Base-by-base conservation (phyloP, 2,329 filamentous ascomycete genomes). In the Scytalidium lignicola region DNA sequence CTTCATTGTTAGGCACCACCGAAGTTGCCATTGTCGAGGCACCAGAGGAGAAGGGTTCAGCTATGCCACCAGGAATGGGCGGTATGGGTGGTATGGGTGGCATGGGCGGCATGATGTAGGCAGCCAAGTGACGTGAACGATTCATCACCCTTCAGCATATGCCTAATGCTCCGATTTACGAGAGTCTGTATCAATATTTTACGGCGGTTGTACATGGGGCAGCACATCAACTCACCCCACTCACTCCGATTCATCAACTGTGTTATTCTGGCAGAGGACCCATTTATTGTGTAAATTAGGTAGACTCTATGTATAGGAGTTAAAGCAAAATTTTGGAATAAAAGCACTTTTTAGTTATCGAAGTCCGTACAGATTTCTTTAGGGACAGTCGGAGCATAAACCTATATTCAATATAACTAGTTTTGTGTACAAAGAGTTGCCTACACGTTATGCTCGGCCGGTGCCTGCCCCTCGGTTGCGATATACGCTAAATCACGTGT, bases 11-110 rank as follows among this genome's bases (percentile, higher is more conserved):
- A 54, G 93, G 93, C 68, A 99, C 93, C 58, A 99, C 93, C 53
- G 93, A 99, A 76, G 93, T 97, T 50, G 91, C 93, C 59, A 96
- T 99, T 57, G 91, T 96, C 46, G 93, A 99, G 70, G 93, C 92
- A 47, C 92, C 97, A 71, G 91, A 96, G 71, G 96, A 96, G 86
- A 80, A 82, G 62, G 74, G 78, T 53, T 73, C 76, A 55, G 69
- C 73, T 56, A 82, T 82, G 43, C 83, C 80, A 55, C 83, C 83
- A 79, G 82, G 81, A 58, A 88, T 88, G 84, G 76, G 76, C 20
- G 75, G 75, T 43, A 78, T 82, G 79, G 78, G 77, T 9, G 77
- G 78, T 44, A 64, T 64, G 61, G 61, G 59, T 55, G 57, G 54
- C 15, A 60, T 59, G 55, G 60, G 60, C 10, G 62, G 64, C 55